phyloP scores from a whole-genome alignment of 495 filamentous ascomycete species.

The Xylaria flabelliformis region DNA sequence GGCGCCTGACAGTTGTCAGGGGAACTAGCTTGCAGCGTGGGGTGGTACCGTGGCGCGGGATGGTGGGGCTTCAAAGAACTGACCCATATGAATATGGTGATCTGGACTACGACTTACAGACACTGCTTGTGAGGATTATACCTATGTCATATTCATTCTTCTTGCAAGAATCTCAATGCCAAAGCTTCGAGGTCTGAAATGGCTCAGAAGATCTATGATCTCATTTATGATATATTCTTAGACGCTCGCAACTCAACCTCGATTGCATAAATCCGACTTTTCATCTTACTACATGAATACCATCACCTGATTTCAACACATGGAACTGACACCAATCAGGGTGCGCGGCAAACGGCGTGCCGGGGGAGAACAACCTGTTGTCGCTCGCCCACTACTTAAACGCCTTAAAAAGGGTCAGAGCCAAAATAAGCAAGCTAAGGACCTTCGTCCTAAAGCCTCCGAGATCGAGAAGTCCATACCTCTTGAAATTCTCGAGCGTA shows the following conservation, averaged over 20 bases:
- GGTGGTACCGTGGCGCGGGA: background rate
- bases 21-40: background rate
- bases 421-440: slow-evolving; percentile 23
- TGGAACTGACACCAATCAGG: slow-evolving; percentile 42
- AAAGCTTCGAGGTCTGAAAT: too few relatives aligned
- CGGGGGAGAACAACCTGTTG: slow-evolving; percentile 2
- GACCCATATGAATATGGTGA: background rate
- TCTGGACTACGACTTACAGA: background rate
- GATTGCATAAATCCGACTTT: background rate
- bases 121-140: background rate
- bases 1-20: slow-evolving; percentile 28
- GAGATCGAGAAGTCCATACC: slow-evolving; percentile 46
- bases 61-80: background rate
- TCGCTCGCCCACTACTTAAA: background rate
- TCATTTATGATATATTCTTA: background rate
- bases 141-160: background rate
- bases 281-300: background rate
- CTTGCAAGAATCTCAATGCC: background rate
- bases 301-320: background rate
- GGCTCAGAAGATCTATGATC: too few relatives aligned
- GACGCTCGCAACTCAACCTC: background rate
- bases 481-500: slow-evolving; percentile 50
- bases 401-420: slow-evolving; percentile 8
- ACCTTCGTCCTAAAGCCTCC: slow-evolving; percentile 29
- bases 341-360: slow-evolving; percentile 38